Conservation (phyloP, 2,329 filamentous ascomycete species). For the Apiospora hydei region DNA sequence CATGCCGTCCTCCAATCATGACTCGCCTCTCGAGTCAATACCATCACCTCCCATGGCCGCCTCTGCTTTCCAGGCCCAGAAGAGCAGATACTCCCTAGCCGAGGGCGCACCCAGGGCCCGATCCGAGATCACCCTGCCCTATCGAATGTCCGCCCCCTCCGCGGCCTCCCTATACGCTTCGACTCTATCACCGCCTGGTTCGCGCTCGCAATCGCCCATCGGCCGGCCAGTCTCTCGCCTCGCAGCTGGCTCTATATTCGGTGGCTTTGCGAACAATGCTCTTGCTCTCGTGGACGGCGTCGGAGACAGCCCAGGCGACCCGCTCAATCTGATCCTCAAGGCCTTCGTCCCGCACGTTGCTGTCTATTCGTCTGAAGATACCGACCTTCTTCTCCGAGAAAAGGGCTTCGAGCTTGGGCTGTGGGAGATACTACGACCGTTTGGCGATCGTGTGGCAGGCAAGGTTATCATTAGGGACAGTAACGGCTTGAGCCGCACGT, state of each 20-base stretch:
- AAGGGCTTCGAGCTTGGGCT: constrained; percentile 88
- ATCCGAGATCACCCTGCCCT: constrained; percentile 62
- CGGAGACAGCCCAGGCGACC: constrained; percentile 58
- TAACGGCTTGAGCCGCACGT: constrained; percentile 79
- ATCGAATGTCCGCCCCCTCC: constrained; percentile 62
- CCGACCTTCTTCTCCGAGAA: constrained; percentile 77
- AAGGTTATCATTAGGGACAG: constrained; percentile 93
- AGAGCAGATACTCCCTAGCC: constrained; percentile 64
- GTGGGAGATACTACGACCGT: constrained; percentile 86
- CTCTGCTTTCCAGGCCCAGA: constrained; percentile 65
- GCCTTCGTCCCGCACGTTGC: constrained; percentile 91
- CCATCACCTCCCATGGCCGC: constrained; percentile 74
- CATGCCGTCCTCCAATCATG: constrained; percentile 75
- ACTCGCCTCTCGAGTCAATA: constrained; percentile 66
- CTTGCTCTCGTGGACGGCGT: constrained; percentile 50
- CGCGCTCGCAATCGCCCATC: constrained; percentile 72
- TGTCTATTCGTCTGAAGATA: constrained; percentile 86
- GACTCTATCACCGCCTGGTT: constrained; percentile 71
- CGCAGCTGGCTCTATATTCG: constrained; percentile 65
- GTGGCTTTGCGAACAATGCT: constrained; percentile 52
- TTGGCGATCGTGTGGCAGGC: constrained; percentile 86
- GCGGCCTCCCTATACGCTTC: constrained; percentile 70
- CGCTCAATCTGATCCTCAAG: constrained; percentile 74
- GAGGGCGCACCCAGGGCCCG: constrained; percentile 54
- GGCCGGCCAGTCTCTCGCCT: constrained; percentile 64